These are phyloP conservation scores for Serendipita sp. DNA, from an alignment of 768 basidiomycete species.

Conservation along the genomic window DNA sequence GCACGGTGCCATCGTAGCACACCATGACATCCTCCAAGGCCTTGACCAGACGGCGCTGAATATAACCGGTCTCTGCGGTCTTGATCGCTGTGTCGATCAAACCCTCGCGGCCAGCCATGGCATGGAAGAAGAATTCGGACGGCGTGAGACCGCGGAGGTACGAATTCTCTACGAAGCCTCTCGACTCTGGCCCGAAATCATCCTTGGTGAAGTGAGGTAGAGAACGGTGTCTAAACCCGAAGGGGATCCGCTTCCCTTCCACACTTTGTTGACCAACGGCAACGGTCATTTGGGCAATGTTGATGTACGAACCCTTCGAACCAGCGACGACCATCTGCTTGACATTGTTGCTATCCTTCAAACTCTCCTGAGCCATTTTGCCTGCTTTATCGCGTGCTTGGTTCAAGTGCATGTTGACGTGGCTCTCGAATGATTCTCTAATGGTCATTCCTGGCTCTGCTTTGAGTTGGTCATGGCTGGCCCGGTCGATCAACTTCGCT, in stretches of 20 bases:
- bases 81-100: conserved; percentile 99
- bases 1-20: conserved; percentile 93
- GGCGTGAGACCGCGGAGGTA: conserved; percentile 92
- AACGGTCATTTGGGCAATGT: conserved; percentile 99
- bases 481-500: conserved; percentile 61
- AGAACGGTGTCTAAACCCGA: conserved; percentile 93
- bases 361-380: conserved; percentile 87
- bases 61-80: conserved; percentile 98
- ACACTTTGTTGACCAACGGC: conserved; percentile 98
- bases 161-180: conserved; percentile 98
- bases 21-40: conserved; percentile 96
- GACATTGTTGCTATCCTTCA: conserved; percentile 99
- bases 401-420: conserved; percentile 82
- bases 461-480: conserved; percentile 75
- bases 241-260: conserved; percentile 95
- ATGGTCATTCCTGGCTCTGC: conserved; percentile 96
- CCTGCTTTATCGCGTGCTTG: conserved; percentile 90
- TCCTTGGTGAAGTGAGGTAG: conserved; percentile 97
- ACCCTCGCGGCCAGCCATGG: conserved; percentile 99
- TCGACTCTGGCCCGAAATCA: conserved; percentile 93
- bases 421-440: conserved; percentile 92
- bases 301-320: conserved; percentile 98
- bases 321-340: conserved; percentile 99
- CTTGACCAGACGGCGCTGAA: conserved; percentile 95
- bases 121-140: conserved; percentile 99